Percentiles rank a stretch among this genome's conserved stretches.
Evolutionary conservation across 2,329 filamentous ascomycete species (phyloP).

Genomic region (Verticillium nubilum): DNA sequence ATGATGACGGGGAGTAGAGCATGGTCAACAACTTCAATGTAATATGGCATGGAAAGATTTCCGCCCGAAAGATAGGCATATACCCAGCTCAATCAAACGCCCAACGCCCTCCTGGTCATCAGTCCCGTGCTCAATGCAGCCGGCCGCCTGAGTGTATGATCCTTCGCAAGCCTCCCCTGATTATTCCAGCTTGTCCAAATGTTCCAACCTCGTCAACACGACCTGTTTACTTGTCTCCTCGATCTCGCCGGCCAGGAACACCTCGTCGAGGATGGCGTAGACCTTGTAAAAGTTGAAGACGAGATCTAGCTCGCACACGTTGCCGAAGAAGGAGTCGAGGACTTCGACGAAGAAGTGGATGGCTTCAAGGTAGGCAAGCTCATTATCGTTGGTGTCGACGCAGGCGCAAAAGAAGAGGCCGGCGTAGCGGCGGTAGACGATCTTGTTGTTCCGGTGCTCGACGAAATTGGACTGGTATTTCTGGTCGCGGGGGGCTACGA

Average conservation of each 20-base stretch:
- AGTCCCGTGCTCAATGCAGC: background rate
- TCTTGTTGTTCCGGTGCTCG: constrained; percentile 90
- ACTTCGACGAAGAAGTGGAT: constrained; percentile 99
- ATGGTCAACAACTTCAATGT: background rate
- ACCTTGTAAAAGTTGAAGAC: constrained; percentile 82
- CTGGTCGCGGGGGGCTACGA: constrained; percentile 94
- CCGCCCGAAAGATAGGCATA: background rate
- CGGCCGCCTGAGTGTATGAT: background rate
- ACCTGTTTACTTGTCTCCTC: constrained; percentile 99
- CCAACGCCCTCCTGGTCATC: background rate
- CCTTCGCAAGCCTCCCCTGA: background rate
- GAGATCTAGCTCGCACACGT: constrained; percentile 96
- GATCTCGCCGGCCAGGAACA: constrained; percentile 95
- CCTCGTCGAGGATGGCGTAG: constrained; percentile 97
- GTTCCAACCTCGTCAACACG: constrained; percentile 86
- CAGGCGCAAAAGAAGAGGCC: constrained; percentile 99
- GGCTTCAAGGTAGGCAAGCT: constrained; percentile 91
- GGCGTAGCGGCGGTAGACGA: constrained; percentile 95
- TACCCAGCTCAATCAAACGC: background rate
- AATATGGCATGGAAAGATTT: background rate
- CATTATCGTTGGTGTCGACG: constrained; percentile 98
- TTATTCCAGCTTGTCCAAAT: constrained; percentile 92
- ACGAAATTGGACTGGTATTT: constrained; percentile 99
- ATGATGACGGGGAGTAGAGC: background rate
- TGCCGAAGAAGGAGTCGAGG: constrained; percentile 96